Base-by-base conservation (phyloP, 2,329 filamentous ascomycete species). In the Cladosporium sp. region DNA sequence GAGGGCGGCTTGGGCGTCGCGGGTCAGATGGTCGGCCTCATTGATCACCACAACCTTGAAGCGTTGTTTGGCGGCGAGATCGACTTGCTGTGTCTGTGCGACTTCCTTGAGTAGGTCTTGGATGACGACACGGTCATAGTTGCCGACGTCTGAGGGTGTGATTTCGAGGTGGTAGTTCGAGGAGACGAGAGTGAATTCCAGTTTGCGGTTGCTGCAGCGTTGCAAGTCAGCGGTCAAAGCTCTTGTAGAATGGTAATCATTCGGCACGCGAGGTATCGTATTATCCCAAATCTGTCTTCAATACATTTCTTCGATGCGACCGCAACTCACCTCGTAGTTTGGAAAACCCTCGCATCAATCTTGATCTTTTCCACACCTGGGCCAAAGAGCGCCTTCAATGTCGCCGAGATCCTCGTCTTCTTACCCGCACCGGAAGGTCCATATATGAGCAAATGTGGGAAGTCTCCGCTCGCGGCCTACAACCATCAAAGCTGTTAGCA, bases 21-120 rank as follows among this genome's bases (percentile, higher is more conserved):
- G 81, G 3, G 88, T 94, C 63, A 99, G 81, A 70, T 96, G 90
- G 71, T 99, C 95, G 7, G 94, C 94, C 78, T 99, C 94, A 68
- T 99, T 99, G 80, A 99, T 97, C 35, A 99, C 93, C 1, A 99
- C 94, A 1, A 99, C 92, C 77, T 99, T 99, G 83, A 99, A 99
- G 44, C 87, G 84, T 73, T 99, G 94, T 71, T 86, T 89, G 15
- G 95, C 95, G 12, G 85, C 82, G 65, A 94, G 81, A 73, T 99
- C 94, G n/a, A 99, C 94, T 76, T 99, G 95, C 73, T 99, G 94
- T 54, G 94, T 99, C 75, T 99, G 95, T 28, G 95, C 94, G 4
- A 99, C 93, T 75, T 99, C 94, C 74, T 99, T 99, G 49, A 99
- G 79, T 49, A 99, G 79, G 69, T 97, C 94, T 71, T 99, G 94